phyloP scores from a whole-genome alignment of 2,329 filamentous ascomycete species.

The Remersonia thermophila region DNA sequence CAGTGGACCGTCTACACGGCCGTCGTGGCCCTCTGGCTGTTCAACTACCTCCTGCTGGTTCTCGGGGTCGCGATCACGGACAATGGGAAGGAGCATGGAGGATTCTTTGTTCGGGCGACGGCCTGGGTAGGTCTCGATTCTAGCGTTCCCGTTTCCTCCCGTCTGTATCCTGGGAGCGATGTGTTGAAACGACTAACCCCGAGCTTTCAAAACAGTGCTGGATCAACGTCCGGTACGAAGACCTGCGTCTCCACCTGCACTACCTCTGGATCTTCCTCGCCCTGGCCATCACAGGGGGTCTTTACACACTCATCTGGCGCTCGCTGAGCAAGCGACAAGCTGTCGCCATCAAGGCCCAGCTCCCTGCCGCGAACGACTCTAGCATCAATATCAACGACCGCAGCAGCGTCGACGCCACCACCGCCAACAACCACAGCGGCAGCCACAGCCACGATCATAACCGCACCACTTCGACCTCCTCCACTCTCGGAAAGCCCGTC shows the following conservation, averaged over 20 bases:
- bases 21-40: conserved; percentile 35
- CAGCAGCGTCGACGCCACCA: conserved; percentile 1
- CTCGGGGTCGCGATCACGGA: conserved; percentile 23
- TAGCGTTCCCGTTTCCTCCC: too few species aligned
- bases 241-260: conserved; percentile 44
- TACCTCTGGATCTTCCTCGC: conserved; percentile 49
- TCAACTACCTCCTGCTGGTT: conserved; percentile 34
- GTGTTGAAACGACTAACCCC: too few species aligned
- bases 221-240: conserved; percentile 40
- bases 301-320: conserved; percentile 28
- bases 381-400: conserved; percentile 2
- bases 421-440: conserved; percentile 4
- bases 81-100: conserved; percentile 18
- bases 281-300: conserved; percentile 22
- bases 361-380: neutral
- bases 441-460: neutral
- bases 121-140: conserved; percentile 39
- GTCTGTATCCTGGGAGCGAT: too few species aligned
- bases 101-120: conserved; percentile 40
- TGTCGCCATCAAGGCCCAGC: conserved; percentile 3
- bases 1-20: conserved; percentile 30
- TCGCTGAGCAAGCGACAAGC: conserved; percentile 17
- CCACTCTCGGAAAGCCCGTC: neutral
- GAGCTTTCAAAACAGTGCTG: conserved; percentile 40
- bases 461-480: neutral